Conservation (phyloP, 768 basidiomycete species). For the Lactifluus volemus region DNA sequence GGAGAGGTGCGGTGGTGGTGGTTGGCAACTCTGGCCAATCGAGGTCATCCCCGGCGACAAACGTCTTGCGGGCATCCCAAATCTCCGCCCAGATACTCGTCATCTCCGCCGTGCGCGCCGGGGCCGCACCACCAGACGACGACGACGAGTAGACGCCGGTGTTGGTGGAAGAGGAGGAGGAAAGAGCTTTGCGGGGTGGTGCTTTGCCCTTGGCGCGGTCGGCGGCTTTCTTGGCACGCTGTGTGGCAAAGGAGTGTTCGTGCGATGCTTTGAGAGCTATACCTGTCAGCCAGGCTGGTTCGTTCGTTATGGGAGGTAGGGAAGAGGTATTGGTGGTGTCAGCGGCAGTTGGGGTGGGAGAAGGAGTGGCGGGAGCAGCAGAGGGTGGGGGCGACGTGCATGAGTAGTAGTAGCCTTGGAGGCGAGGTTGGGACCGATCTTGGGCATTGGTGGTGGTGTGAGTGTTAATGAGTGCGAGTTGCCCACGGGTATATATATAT, state of each 20-base stretch:
- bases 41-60: background rate
- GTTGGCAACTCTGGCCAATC: slow-evolving; percentile 13
- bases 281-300: slow-evolving; percentile 7
- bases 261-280: slow-evolving; percentile 8
- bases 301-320: background rate
- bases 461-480: background rate
- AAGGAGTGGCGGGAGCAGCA: background rate
- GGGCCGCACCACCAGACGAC: background rate
- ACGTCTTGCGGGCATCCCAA: slow-evolving; percentile 3
- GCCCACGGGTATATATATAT: background rate
- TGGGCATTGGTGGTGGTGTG: background rate
- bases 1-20: background rate
- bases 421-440: slow-evolving; percentile 7
- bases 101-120: background rate
- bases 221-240: slow-evolving; percentile 17
- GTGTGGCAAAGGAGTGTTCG: slow-evolving; percentile 12
- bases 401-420: background rate
- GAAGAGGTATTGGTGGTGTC: background rate
- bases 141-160: background rate
- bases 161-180: too few relatives aligned
- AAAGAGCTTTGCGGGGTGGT: background rate
- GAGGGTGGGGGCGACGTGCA: background rate
- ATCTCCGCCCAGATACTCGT: slow-evolving; percentile 6
- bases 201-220: slow-evolving; percentile 18
- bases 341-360: background rate